Base-by-base conservation (phyloP, 2,329 filamentous ascomycete genomes). In the Epichloe brachyelytri region DNA sequence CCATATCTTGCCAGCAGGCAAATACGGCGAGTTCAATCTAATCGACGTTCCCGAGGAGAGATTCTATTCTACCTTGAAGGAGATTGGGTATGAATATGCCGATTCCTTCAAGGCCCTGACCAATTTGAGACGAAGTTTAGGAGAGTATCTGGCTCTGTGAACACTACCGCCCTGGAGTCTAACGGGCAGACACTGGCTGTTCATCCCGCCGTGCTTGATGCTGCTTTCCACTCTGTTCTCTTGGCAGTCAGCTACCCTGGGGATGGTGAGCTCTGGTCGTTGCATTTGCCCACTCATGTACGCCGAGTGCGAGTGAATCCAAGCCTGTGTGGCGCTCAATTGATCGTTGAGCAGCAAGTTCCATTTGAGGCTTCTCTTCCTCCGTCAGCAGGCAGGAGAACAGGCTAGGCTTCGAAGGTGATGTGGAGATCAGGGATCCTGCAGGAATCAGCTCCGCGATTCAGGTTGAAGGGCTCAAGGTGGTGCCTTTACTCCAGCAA, bases 201-300 rank as follows among this genome's bases (percentile, higher is more conserved):
- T 0, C 68, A 69, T 43, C 68, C 68, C 0, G 62, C 56, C 0
- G 54, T 59, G 2, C 55, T 71, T 0, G 68, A 71, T 41, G 57
- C 58, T 0, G 62, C 63, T 2, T 62, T 71, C 51, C 69, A 71
- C 52, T 53, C 62, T 5, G 52, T 62, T 10, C 58, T 70, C 5
- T 55, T 61, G 1, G 65, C 67, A 1, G 62, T 59, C 44, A 59
- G 60, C 5, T 63, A 56, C 20, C 68, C 68, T 0, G 61, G 60
- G 0, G 64, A 68, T 40, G 65, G 60, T 3, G 57, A 56, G 3
- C 57, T 71, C 4, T 63, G 61, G 58, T 53, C 61, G 1, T 54
- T 64, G 3, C 60, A 65, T 45, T 53, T 70, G 2, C 65, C 66
- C 3, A 60, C 57, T 0, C 53, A 43, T 12, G 63, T 68, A 12